These are phyloP conservation scores for Ophiostoma ulmi DNA, from an alignment of 2,329 filamentous ascomycete genomes.

Conservation along the genomic window DNA sequence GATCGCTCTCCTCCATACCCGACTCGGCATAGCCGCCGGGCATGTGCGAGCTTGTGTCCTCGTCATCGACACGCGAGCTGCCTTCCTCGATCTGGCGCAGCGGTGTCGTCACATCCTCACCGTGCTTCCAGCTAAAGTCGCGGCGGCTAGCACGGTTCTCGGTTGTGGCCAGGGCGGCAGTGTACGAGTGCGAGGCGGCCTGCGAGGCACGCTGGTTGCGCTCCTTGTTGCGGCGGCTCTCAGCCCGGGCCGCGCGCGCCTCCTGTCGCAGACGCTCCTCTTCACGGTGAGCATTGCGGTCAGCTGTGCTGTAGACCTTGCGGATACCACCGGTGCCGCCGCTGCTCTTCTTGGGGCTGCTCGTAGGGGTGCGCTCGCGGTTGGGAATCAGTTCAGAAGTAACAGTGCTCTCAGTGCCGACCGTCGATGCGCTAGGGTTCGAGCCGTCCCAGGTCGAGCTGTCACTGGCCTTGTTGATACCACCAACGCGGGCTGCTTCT, in stretches of 20 bases:
- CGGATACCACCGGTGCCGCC: slow-evolving; percentile 41
- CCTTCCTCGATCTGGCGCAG: slow-evolving; percentile 34
- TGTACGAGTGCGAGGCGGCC: slow-evolving; percentile 30
- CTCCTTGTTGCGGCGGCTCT: slow-evolving; percentile 40
- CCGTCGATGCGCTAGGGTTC: slow-evolving; percentile 57
- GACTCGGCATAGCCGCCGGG: slow-evolving; percentile 35
- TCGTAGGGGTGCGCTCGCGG: slow-evolving; percentile 53
- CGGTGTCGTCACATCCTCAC: slow-evolving; percentile 32
- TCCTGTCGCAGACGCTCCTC: slow-evolving; percentile 53
- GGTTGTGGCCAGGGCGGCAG: neutral
- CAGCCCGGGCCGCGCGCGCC: slow-evolving; percentile 50
- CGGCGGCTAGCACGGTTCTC: slow-evolving; percentile 33
- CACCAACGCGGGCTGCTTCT: slow-evolving; percentile 78
- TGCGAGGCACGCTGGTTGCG: slow-evolving; percentile 41
- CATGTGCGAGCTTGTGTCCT: slow-evolving; percentile 32
- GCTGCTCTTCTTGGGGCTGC: slow-evolving; percentile 45
- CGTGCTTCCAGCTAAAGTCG: slow-evolving; percentile 52
- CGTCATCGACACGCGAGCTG: slow-evolving; percentile 32
- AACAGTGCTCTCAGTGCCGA: slow-evolving; percentile 39
- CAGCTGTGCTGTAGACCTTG: slow-evolving; percentile 58
- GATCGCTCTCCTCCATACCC: slow-evolving; percentile 39
- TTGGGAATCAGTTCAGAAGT: slow-evolving; percentile 57
- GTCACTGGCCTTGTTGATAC: slow-evolving; percentile 77
- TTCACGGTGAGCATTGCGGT: slow-evolving; percentile 49
- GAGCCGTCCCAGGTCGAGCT: slow-evolving; percentile 73